These are phyloP conservation scores for Apophysomyces ossiformis DNA, from an alignment of 371 early-diverging fungal species.

Conservation along the genomic window DNA sequence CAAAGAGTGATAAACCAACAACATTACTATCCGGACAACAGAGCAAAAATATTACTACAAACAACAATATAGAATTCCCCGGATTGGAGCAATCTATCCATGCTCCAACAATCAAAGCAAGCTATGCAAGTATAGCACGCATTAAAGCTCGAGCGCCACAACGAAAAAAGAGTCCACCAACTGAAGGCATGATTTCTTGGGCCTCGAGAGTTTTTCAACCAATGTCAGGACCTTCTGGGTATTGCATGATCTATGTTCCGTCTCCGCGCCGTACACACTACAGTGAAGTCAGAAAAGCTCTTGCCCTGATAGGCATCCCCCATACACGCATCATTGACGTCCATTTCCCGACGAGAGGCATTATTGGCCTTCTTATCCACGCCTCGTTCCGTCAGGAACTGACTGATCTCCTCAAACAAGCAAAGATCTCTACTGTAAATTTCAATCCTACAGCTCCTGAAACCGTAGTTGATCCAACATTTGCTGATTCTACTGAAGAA, in stretches of 20 bases:
- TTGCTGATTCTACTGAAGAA: neutral
- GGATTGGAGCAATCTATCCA: neutral
- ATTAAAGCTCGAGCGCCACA: neutral
- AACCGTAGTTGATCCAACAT: neutral
- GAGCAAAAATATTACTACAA: neutral
- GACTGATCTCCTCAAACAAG: neutral
- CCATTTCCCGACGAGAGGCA: neutral
- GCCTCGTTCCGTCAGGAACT: neutral
- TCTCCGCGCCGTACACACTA: too few species aligned
- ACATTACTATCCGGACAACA: neutral
- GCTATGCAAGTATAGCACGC: neutral
- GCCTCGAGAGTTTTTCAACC: neutral
- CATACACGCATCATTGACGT: too few species aligned
- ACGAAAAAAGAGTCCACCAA: neutral
- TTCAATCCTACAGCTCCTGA: neutral
- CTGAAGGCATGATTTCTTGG: neutral
- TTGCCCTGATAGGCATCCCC: too few species aligned
- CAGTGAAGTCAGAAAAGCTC: too few species aligned
- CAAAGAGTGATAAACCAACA: neutral
- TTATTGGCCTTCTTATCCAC: neutral
- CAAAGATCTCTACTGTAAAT: neutral
- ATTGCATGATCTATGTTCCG: neutral
- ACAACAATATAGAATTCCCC: neutral
- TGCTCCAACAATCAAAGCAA: neutral
- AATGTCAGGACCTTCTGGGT: neutral